Percentiles rank a stretch among this genome's conserved stretches.
These are phyloP conservation scores for Lepidium campestre DNA, from an alignment of 441 rosid genomes.

Conservation along the genomic window DNA sequence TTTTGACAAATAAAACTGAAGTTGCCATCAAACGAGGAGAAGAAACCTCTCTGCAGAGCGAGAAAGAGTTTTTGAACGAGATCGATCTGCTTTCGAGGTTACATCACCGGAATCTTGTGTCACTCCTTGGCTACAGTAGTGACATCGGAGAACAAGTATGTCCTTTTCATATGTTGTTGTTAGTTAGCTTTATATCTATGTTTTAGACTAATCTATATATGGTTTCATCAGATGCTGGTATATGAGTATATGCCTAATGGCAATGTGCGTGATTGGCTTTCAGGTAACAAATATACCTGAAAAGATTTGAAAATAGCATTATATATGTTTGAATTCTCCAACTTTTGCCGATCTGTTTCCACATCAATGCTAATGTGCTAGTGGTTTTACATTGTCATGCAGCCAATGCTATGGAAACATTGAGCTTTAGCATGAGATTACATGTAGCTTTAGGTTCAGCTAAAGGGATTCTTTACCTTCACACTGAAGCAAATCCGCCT, in stretches of 20 bases:
- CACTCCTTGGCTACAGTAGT: conserved; percentile 72
- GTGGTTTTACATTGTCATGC: conserved; percentile 18
- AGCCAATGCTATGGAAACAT: conserved; percentile 41
- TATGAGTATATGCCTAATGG: conserved; percentile 90
- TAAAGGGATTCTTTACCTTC: conserved; percentile 84
- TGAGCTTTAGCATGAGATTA: conserved; percentile 51
- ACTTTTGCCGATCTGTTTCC: background rate
- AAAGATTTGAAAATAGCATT: background rate
- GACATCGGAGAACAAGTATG: conserved; percentile 81
- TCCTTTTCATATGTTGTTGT: conserved; percentile 8
- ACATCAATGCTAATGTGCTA: background rate
- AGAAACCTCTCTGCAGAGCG: conserved; percentile 78
- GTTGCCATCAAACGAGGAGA: conserved; percentile 88
- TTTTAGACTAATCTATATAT: background rate
- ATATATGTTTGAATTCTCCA: background rate
- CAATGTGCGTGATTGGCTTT: conserved; percentile 76
- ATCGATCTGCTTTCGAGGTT: conserved; percentile 70
- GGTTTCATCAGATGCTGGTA: conserved; percentile 68
- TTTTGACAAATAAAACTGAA: conserved; percentile 43
- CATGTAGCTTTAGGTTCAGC: conserved; percentile 70
- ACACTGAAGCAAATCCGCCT: conserved; percentile 82
- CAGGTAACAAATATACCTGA: conserved; percentile 36
- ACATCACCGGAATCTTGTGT: conserved; percentile 80
- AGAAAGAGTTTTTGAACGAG: conserved; percentile 79
- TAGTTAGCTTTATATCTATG: background rate